phyloP scores from a whole-genome alignment of 208 protist species.

The Tritrichomonas musculus region DNA sequence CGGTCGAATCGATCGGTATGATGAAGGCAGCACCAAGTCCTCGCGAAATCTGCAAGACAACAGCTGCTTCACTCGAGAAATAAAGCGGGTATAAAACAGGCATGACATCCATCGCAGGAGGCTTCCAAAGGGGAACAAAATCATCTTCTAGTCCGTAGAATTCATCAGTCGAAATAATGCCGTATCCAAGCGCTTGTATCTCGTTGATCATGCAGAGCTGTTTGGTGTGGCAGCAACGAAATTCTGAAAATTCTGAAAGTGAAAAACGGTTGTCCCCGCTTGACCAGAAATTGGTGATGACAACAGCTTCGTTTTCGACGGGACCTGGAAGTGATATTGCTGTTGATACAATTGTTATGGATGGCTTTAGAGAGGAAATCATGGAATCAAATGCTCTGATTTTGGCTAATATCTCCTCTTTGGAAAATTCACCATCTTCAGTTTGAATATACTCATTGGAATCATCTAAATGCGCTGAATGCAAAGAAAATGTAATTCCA shows the following conservation, averaged over 20 bases:
- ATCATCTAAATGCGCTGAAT: not conserved
- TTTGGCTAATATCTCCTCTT: not conserved
- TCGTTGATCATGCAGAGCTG: not conserved
- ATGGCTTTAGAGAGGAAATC: not conserved
- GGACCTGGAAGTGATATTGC: not conserved
- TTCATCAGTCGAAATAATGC: not conserved
- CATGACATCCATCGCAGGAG: not conserved
- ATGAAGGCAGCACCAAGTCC: not conserved
- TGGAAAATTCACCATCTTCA: not conserved
- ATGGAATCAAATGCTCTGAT: not conserved
- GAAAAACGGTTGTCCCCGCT: not conserved
- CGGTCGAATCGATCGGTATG: not conserved
- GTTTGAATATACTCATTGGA: not conserved
- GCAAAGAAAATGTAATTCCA: not conserved
- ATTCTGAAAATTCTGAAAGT: not conserved
- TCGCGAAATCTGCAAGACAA: not conserved
- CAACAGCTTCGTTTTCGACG: not conserved
- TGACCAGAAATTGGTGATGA: not conserved
- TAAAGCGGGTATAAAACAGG: not conserved
- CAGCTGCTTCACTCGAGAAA: not conserved
- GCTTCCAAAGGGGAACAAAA: not conserved
- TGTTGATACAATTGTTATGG: not conserved
- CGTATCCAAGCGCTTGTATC: not conserved
- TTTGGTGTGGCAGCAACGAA: too few relatives aligned
- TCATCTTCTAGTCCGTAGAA: constrained; percentile 5